Evolutionary conservation across 2,329 filamentous ascomycete species (phyloP).

Genomic region (Ceratocystis cubensis): DNA sequence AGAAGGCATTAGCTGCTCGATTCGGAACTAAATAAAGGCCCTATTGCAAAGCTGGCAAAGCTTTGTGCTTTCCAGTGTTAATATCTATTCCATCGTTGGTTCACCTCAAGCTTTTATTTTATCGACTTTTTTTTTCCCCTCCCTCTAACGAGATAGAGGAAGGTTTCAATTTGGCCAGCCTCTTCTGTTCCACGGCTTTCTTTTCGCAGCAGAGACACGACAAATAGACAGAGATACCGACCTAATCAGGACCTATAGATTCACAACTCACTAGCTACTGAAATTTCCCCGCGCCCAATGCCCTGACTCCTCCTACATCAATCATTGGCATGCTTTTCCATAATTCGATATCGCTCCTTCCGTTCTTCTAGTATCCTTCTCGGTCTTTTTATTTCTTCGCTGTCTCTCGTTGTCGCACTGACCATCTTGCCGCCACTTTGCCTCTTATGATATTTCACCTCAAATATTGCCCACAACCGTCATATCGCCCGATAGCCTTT

Average conservation of each 20-base stretch:
- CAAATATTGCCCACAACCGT: slow-evolving; percentile 2
- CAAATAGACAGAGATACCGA: neutral
- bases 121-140: neutral
- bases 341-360: neutral
- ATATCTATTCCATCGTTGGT: no score
- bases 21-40: no score
- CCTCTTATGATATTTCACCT: slow-evolving; percentile 8
- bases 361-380: neutral
- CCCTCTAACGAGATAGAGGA: neutral
- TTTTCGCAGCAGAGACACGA: neutral
- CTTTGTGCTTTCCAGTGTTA: no score
- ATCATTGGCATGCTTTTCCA: neutral
- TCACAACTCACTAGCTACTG: neutral
- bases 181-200: neutral
- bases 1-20: no score
- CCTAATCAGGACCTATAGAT: neutral
- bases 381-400: slow-evolving; percentile 9
- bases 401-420: slow-evolving; percentile 1
- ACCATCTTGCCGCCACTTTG: slow-evolving; percentile 3
- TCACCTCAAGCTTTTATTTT: neutral
- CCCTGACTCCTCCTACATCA: neutral
- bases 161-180: neutral
- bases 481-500: slow-evolving; percentile 6
- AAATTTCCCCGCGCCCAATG: slow-evolving; percentile 9
- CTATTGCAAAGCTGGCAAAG: no score